A percentile compares a stretch with the other conserved stretches of the same genome.
Conservation (phyloP, 208 protist species). For the Trichomonas gallinae region DNA sequence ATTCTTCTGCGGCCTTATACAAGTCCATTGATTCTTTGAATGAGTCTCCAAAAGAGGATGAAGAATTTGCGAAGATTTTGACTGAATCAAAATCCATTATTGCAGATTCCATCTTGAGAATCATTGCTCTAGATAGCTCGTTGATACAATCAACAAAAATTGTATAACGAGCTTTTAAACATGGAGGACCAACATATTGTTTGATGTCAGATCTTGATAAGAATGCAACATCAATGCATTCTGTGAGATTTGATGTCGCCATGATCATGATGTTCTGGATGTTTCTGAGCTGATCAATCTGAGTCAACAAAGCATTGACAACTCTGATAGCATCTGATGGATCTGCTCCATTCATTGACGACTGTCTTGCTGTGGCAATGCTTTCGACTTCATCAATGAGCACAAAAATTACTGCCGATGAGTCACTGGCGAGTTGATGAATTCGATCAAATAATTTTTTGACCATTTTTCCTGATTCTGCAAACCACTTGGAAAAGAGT, state of each 20-base stretch:
- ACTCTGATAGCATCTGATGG: slow-evolving; percentile 77
- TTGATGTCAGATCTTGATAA: slow-evolving; percentile 80
- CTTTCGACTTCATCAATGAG: slow-evolving; percentile 79
- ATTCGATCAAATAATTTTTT: slow-evolving; percentile 63
- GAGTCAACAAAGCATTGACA: slow-evolving; percentile 78
- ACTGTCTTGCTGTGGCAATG: slow-evolving; percentile 65
- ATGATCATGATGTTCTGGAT: slow-evolving; percentile 69
- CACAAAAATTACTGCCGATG: slow-evolving; percentile 12
- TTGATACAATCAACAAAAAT: slow-evolving; percentile 26
- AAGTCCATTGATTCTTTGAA: background rate
- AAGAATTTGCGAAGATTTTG: background rate
- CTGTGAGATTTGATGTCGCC: slow-evolving; percentile 77
- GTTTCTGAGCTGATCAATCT: slow-evolving; percentile 70
- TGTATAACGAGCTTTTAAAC: background rate
- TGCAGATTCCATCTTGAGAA: background rate
- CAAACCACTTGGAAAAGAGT: slow-evolving; percentile 80
- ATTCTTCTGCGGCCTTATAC: background rate
- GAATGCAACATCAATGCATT: slow-evolving; percentile 72
- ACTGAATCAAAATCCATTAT: background rate
- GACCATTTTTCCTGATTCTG: slow-evolving; percentile 86
- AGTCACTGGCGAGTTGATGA: background rate
- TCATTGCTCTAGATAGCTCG: background rate
- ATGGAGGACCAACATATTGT: slow-evolving; percentile 38
- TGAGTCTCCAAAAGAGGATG: background rate
- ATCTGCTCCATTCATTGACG: slow-evolving; percentile 62